A percentile compares a stretch with the other conserved stretches of the same genome.
Conservation (phyloP, 2,329 filamentous ascomycete genomes). For the Sporothrix humicola region DNA sequence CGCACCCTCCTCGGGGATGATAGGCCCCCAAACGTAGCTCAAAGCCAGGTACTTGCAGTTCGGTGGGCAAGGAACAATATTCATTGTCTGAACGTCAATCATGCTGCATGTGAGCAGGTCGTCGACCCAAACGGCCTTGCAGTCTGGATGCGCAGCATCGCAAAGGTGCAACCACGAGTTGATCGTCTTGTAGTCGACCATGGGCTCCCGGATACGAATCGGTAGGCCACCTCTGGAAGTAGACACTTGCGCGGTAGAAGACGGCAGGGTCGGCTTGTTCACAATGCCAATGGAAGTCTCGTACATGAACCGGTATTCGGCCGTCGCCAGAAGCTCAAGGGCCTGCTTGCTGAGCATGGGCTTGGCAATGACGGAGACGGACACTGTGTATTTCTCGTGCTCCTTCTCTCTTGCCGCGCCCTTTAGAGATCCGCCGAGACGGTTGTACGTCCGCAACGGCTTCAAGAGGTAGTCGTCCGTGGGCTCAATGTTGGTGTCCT, state of each 20-base stretch:
- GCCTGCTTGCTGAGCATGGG: neutral
- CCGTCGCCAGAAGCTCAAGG: slow-evolving; percentile 1
- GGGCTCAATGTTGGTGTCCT: neutral
- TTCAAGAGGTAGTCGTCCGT: slow-evolving; percentile 14
- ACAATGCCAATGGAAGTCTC: slow-evolving; percentile 3
- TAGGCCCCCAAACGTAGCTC: slow-evolving; percentile 34
- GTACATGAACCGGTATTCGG: slow-evolving; percentile 9
- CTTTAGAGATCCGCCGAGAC: neutral
- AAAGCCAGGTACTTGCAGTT: slow-evolving; percentile 30
- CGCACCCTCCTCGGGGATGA: neutral
- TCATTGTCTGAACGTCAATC: slow-evolving; percentile 24
- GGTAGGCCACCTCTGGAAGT: neutral
- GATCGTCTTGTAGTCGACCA: slow-evolving; percentile 14
- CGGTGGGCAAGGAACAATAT: slow-evolving; percentile 10
- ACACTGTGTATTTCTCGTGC: slow-evolving; percentile 9
- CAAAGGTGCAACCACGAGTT: slow-evolving; percentile 40
- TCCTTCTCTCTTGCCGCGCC: neutral
- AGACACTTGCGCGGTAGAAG: neutral
- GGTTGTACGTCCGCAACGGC: slow-evolving; percentile 26
- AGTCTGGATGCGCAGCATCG: slow-evolving; percentile 22
- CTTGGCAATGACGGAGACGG: slow-evolving; percentile 4
- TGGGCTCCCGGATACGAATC: neutral
- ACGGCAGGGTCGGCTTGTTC: neutral
- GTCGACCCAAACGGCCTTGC: slow-evolving; percentile 1
- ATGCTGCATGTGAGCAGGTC: slow-evolving; percentile 17